phyloP scores from a whole-genome alignment of 495 filamentous ascomycete species.

The Mycothermus thermophilus region DNA sequence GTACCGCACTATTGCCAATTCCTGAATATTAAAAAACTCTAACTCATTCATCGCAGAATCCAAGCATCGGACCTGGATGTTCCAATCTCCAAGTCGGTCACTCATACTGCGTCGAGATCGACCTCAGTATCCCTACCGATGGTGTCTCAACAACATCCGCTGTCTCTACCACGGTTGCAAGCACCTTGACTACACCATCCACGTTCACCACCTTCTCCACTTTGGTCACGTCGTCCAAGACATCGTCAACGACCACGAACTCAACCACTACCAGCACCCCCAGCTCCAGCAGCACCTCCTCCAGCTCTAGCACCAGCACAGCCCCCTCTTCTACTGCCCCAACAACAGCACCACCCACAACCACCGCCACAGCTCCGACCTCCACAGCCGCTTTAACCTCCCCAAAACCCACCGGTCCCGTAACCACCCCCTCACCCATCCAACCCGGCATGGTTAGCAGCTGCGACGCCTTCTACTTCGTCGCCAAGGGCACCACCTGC shows the following conservation, averaged over 20 bases:
- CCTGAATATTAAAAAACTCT: neutral
- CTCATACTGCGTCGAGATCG: conserved; percentile 7
- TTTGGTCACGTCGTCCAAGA: too few species aligned
- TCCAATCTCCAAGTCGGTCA: conserved; percentile 1
- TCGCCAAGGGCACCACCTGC: conserved; percentile 29
- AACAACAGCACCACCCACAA: too few species aligned
- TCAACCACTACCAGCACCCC: conserved; percentile 1
- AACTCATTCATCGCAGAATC: conserved; percentile 1
- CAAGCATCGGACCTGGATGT: conserved; percentile 1
- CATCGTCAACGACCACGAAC: conserved; percentile 1
- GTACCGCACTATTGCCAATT: neutral
- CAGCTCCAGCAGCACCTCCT: too few species aligned
- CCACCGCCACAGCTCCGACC: too few species aligned
- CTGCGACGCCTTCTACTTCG: conserved; percentile 32
- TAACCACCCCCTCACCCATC: conserved; percentile 16
- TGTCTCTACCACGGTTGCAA: neutral
- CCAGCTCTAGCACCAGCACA: too few species aligned
- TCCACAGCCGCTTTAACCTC: too few species aligned
- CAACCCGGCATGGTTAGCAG: conserved; percentile 23
- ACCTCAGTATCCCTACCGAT: neutral
- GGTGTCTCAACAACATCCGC: neutral
- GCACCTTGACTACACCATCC: neutral
- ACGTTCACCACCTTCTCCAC: neutral
- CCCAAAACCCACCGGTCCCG: conserved; percentile 3
- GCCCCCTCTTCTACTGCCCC: too few species aligned